A percentile compares a stretch with the other conserved stretches of the same genome.
Conservation (phyloP, 2,329 filamentous ascomycete species). For the Ophiostoma triangulosporum region DNA sequence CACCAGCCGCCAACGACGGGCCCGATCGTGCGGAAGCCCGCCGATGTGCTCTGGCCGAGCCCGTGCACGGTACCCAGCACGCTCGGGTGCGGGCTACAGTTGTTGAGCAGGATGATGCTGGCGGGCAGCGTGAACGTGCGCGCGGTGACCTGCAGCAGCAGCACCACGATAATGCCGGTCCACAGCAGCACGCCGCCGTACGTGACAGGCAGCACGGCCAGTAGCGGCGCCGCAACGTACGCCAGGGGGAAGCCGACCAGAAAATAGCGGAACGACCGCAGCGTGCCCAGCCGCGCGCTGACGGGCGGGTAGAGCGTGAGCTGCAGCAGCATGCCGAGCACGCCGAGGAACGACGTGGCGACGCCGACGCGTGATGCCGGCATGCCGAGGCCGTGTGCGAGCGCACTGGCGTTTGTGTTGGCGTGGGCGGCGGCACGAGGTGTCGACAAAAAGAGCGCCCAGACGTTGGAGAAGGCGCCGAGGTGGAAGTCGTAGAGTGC, state of each 20-base stretch:
- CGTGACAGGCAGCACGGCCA: constrained; percentile 44
- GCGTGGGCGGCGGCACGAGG: constrained; percentile 33
- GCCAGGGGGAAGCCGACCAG: constrained; percentile 53
- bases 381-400: constrained; percentile 54
- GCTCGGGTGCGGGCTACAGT: constrained; percentile 42
- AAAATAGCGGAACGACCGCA: constrained; percentile 52
- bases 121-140: constrained; percentile 52
- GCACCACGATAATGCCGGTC: constrained; percentile 38
- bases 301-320: constrained; percentile 54
- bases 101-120: constrained; percentile 45
- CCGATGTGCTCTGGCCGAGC: constrained; percentile 33
- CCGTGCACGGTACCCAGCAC: constrained; percentile 39
- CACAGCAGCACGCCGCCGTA: constrained; percentile 39
- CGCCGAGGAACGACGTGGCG: constrained; percentile 54
- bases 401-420: constrained; percentile 15
- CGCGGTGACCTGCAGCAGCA: constrained; percentile 55
- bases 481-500: constrained; percentile 59
- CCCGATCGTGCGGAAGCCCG: constrained; percentile 35
- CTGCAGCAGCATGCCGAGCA: constrained; percentile 56
- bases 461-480: constrained; percentile 55
- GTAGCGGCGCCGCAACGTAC: constrained; percentile 54
- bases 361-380: constrained; percentile 52
- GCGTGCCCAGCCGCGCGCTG: constrained; percentile 50
- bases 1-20: constrained; percentile 36
- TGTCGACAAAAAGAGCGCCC: constrained; percentile 55